A percentile compares a stretch with the other conserved stretches of the same genome.
Evolutionary conservation across 345 rosid genomes (phyloP).

Genomic region (Gossypium stocksii): DNA sequence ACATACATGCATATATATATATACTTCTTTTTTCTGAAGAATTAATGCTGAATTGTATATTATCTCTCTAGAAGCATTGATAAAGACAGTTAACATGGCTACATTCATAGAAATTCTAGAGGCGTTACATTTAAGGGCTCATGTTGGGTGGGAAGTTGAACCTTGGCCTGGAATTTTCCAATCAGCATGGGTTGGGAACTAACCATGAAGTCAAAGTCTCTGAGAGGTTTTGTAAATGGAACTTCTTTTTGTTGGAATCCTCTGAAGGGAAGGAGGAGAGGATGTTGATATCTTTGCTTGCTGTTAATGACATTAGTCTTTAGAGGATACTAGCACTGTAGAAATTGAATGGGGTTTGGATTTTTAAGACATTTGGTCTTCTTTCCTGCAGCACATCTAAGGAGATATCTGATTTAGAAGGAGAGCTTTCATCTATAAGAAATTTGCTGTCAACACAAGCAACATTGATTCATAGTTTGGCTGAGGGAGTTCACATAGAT

Average conservation of each 20-base stretch:
- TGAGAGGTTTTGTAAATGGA: too few relatives aligned
- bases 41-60: neutral
- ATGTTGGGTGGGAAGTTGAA: too few relatives aligned
- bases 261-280: too few relatives aligned
- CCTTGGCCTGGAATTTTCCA: too few relatives aligned
- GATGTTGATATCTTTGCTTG: too few relatives aligned
- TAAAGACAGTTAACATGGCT: neutral
- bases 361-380: slow-evolving; percentile 2
- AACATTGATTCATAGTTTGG: slow-evolving; percentile 79
- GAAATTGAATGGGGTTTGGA: too few relatives aligned
- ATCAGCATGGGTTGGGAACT: too few relatives aligned
- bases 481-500: slow-evolving; percentile 83
- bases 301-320: too few relatives aligned
- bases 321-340: too few relatives aligned
- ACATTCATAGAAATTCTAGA: neutral
- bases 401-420: slow-evolving; percentile 97
- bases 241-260: too few relatives aligned
- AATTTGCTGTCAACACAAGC: slow-evolving; percentile 91
- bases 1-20: too few relatives aligned
- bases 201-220: too few relatives aligned
- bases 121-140: neutral
- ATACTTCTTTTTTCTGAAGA: neutral
- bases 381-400: slow-evolving; percentile 71
- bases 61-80: neutral
- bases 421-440: slow-evolving; percentile 89